Conservation (phyloP, 805 yeast genomes). For the Myxozyma vanderwaltii region DNA sequence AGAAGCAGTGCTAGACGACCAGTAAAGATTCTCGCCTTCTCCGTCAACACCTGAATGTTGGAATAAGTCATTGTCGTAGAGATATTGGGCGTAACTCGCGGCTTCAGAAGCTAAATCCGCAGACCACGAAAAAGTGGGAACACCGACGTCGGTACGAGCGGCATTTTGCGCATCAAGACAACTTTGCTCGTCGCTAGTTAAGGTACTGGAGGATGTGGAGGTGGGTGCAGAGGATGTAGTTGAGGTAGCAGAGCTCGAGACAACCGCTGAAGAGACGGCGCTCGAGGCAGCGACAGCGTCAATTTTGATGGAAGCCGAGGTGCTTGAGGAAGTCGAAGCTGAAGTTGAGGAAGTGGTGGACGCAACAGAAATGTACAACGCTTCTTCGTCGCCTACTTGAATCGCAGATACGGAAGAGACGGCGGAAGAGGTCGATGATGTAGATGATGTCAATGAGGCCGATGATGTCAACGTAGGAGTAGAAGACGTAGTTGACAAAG, state of each 20-base stretch:
- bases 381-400: background rate
- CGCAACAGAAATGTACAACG: background rate
- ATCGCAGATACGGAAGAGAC: background rate
- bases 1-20: slow-evolving; percentile 4
- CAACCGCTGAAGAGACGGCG: too few species aligned
- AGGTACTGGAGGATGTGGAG: too few species aligned
- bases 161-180: slow-evolving; percentile 6
- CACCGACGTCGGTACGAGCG: slow-evolving; percentile 10
- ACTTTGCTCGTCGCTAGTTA: slow-evolving; percentile 6
- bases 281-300: too few species aligned
- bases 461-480: background rate
- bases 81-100: slow-evolving; percentile 8
- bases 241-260: background rate
- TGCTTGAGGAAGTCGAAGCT: background rate
- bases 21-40: slow-evolving; percentile 15
- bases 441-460: background rate
- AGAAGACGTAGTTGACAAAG: too few species aligned
- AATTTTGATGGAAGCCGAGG: background rate
- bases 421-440: background rate
- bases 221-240: background rate
- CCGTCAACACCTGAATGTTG: slow-evolving; percentile 9
- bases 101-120: slow-evolving; percentile 9
- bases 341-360: background rate
- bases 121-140: slow-evolving; percentile 3
- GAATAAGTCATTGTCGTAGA: slow-evolving; percentile 6